Evolutionary conservation across 306 rosid species (phyloP).

Genomic region (Prunus campanulata): DNA sequence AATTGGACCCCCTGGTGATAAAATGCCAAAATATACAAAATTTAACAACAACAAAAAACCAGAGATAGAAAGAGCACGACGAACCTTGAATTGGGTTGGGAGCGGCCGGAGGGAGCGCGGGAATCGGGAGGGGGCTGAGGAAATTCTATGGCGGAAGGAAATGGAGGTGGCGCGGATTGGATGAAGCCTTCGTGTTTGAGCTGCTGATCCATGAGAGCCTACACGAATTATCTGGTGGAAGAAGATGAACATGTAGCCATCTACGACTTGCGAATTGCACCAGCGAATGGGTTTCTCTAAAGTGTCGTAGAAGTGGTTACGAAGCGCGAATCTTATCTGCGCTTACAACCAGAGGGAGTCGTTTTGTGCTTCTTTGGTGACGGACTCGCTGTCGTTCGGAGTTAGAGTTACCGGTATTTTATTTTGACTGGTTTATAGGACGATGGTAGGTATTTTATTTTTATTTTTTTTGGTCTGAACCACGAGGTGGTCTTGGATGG

Average conservation of each 20-base stretch:
- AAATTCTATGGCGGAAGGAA: constrained; percentile 11
- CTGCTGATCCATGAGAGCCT: constrained; percentile 21
- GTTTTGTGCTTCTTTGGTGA: not conserved
- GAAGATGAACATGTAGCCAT: not conserved
- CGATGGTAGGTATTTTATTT: too few relatives aligned
- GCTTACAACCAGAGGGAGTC: not conserved
- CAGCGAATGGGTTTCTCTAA: not conserved
- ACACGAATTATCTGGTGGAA: not conserved
- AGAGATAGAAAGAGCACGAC: not conserved
- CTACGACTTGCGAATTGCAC: not conserved
- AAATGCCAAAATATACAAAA: not conserved
- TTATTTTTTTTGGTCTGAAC: too few relatives aligned
- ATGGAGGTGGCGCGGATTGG: constrained; percentile 13
- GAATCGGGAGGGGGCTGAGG: constrained; percentile 3
- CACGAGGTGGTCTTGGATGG: too few relatives aligned
- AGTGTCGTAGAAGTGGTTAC: not conserved
- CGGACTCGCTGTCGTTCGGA: not conserved
- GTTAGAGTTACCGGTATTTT: not conserved
- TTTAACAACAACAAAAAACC: not conserved
- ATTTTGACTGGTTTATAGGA: too few relatives aligned
- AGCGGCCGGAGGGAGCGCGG: constrained; percentile 6
- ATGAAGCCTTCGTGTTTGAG: constrained; percentile 22
- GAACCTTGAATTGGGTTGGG: constrained; percentile 39
- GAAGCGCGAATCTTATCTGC: not conserved
- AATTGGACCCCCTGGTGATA: not conserved